These are phyloP conservation scores for Populus deltoides DNA, from an alignment of 345 rosid genomes.

Conservation along the genomic window DNA sequence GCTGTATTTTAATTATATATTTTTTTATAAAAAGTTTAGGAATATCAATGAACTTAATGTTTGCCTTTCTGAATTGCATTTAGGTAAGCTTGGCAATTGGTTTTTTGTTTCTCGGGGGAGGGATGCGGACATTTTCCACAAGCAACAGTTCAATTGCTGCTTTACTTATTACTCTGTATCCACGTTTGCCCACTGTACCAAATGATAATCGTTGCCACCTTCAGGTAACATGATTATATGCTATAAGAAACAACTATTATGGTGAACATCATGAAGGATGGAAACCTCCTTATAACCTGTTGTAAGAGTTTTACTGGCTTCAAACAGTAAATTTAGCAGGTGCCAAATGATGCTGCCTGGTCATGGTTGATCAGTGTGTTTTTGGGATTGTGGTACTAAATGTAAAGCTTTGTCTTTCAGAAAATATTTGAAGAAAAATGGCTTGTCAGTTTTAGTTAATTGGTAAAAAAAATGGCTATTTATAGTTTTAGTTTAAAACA, in stretches of 20 bases:
- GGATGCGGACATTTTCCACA: conserved; percentile 83
- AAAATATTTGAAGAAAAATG: not conserved
- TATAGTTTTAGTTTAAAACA: not conserved
- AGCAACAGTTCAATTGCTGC: conserved; percentile 79
- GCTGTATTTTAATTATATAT: not conserved
- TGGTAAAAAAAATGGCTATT: not conserved
- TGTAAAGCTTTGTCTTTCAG: not conserved
- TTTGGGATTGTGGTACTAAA: not conserved
- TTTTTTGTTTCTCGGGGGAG: conserved; percentile 97
- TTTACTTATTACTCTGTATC: conserved; percentile 83
- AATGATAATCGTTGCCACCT: conserved; percentile 99
- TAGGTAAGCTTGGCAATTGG: conserved; percentile 94
- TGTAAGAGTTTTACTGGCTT: not conserved
- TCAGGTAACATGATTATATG: conserved; percentile 52
- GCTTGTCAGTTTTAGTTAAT: not conserved
- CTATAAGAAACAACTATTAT: not conserved
- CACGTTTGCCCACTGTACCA: conserved; percentile 92
- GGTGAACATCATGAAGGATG: not conserved
- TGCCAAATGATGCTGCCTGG: not conserved
- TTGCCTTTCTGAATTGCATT: not conserved
- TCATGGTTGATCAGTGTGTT: not conserved
- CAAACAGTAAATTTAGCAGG: not conserved
- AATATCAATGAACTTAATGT: not conserved
- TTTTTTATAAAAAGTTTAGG: not conserved
- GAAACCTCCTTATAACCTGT: not conserved